Conservation (phyloP, 805 yeast species). For the Candida fluviatilis region DNA sequence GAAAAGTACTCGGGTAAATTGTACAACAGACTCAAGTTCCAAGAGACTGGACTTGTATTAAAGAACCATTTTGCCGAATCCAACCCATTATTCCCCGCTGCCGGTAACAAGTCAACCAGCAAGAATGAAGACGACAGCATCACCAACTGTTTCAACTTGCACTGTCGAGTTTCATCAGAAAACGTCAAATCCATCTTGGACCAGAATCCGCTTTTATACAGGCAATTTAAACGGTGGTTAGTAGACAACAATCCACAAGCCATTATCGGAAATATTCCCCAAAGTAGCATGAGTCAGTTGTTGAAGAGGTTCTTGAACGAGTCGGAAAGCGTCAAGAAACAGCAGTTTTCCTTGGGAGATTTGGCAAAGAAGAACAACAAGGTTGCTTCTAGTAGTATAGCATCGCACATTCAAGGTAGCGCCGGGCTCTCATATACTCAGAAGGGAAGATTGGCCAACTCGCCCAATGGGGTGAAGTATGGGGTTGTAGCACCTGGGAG, state of each 20-base stretch:
- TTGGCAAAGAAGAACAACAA: conserved; percentile 17
- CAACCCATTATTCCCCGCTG: conserved; percentile 42
- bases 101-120: conserved; percentile 17
- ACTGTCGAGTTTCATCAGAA: conserved; percentile 19
- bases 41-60: conserved; percentile 59
- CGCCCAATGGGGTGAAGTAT: conserved; percentile 65
- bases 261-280: conserved; percentile 19
- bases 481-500: conserved; percentile 67
- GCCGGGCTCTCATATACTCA: conserved; percentile 73
- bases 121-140: conserved; percentile 22
- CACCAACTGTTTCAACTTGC: conserved; percentile 29
- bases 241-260: conserved; percentile 44
- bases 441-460: conserved; percentile 61
- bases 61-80: conserved; percentile 23
- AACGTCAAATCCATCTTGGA: conserved; percentile 32
- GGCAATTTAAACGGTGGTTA: conserved; percentile 53
- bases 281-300: conserved; percentile 17
- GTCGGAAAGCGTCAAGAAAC: conserved; percentile 18
- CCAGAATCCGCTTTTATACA: conserved; percentile 44
- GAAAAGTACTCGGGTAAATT: conserved; percentile 58
- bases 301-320: conserved; percentile 30
- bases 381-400: conserved; percentile 7
- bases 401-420: conserved; percentile 50
- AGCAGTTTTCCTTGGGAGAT: conserved; percentile 18
- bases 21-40: conserved; percentile 61